Evolutionary conservation across 2,329 filamentous ascomycete genomes (phyloP).

Genomic region (Microascus cirrosus): DNA sequence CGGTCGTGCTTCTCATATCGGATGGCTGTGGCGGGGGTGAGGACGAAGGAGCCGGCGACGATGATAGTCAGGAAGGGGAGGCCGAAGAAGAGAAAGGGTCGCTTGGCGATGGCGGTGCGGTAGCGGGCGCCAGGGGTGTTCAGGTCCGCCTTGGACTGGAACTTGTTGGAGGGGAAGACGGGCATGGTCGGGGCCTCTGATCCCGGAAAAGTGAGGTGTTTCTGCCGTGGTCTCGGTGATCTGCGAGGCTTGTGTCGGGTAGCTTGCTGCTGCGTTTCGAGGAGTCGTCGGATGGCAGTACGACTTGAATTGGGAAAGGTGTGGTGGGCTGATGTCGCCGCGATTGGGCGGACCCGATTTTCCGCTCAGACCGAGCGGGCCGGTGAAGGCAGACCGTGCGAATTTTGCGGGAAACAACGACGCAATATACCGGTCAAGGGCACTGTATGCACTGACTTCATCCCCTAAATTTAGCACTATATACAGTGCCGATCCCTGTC

Average conservation of each 20-base stretch:
- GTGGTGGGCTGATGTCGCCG: neutral
- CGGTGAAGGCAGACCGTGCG: neutral
- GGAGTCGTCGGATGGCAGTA: neutral
- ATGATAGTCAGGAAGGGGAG: conserved; percentile 87
- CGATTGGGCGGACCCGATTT: neutral
- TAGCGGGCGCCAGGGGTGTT: conserved; percentile 66
- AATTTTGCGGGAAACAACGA: neutral
- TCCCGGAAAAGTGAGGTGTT: neutral
- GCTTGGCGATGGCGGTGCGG: conserved; percentile 60
- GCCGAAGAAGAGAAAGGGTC: conserved; percentile 87
- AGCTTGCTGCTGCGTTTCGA: neutral
- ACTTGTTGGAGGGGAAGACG: conserved; percentile 59
- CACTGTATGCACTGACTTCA: neutral
- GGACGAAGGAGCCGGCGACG: conserved; percentile 82
- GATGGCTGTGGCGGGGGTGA: conserved; percentile 87
- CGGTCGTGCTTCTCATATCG: conserved; percentile 90
- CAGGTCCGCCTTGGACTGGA: conserved; percentile 49
- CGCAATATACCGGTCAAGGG: neutral
- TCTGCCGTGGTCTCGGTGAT: too few species aligned
- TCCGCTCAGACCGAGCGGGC: neutral
- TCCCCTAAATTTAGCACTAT: neutral
- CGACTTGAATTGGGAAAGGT: neutral
- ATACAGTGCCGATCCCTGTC: neutral
- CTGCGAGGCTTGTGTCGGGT: neutral
- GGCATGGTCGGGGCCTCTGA: conserved; percentile 26